Percentiles rank a stretch among this genome's conserved stretches.
Conservation (phyloP, 257 asterid species). For the Solanum pennellii region DNA sequence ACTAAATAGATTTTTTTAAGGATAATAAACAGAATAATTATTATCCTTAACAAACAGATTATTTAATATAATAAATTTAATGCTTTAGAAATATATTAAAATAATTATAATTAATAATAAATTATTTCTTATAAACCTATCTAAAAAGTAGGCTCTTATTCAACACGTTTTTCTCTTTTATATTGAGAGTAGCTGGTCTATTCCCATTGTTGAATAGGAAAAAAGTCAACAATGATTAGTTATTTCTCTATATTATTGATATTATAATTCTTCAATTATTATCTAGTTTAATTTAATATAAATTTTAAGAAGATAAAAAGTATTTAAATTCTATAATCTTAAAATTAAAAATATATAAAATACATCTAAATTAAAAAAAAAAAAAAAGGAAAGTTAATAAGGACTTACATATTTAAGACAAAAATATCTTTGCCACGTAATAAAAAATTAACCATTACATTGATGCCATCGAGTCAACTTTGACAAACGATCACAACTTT, state of each 20-base stretch:
- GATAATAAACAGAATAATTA: too few relatives aligned
- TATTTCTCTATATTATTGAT: background rate
- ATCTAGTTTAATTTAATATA: fast-evolving
- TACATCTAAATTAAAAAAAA: too few relatives aligned
- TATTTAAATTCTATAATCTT: too few relatives aligned
- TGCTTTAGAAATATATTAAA: too few relatives aligned
- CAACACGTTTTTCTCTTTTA: background rate
- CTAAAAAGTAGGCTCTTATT: background rate
- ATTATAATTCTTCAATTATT: background rate
- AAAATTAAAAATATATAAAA: too few relatives aligned
- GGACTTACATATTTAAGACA: background rate
- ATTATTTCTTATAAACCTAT: background rate
- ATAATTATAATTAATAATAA: too few relatives aligned
- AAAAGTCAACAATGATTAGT: background rate
- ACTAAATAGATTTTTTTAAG: too few relatives aligned
- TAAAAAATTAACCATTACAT: background rate
- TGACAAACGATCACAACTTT: background rate
- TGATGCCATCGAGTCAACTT: background rate
- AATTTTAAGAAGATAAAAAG: too few relatives aligned
- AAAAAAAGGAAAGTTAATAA: too few relatives aligned
- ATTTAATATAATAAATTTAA: too few relatives aligned
- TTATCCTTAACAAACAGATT: too few relatives aligned
- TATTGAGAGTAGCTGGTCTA: background rate
- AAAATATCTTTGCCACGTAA: background rate
- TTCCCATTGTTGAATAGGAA: background rate